Base-by-base conservation (phyloP, 2,329 filamentous ascomycete genomes). In the Exophiala aquamarina region DNA sequence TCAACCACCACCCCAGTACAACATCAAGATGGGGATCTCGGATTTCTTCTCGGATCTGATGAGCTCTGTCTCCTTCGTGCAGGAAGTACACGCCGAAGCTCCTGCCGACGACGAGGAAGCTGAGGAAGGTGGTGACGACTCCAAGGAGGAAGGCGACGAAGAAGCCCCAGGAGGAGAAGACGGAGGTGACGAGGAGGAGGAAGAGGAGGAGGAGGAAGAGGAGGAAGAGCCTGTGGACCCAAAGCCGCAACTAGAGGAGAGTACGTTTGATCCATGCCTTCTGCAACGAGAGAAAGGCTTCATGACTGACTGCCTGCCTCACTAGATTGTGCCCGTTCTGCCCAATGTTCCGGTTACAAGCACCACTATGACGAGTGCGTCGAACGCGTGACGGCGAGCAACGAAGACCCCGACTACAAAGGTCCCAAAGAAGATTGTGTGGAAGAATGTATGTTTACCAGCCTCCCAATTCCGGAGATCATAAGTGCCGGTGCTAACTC, bases 331-430 rank as follows among this genome's bases (percentile, higher is more conserved):
- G 82, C 82, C 72, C 83, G 92, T 70, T 90, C 90, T 58, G 80
- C 86, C 70, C 77, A 87, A 72, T 98, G 93, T 75, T 79, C 85
- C 54, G 84, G 86, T 50, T 81, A 82, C 67, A 98, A 97, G 84
- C 92, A 97, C 80, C 93, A 98, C 81, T 97, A 87, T 71, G 92
- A 97, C 60, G 89, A 96, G 76, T 98, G 93, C 71, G 90, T 92
- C 62, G 91, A 95, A 82, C 90, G 93, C 64, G 93, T 98, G 61
- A 89, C 84, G 52, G 66, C 66, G 50, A 71, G 79, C 66, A 69
- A 77, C 62, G 82, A 89, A 65, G 81, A 86, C 61, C 80, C 85
- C 57, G 83, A 86, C 62, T 78, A 79, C 72, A 83, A 84, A 73
- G 84, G 77, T 46, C 76, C 84, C 63, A 83, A 87, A 65, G 93